Evolutionary conservation across 2,329 filamentous ascomycete genomes (phyloP).

Genomic region (Calonectria pauciramosa): DNA sequence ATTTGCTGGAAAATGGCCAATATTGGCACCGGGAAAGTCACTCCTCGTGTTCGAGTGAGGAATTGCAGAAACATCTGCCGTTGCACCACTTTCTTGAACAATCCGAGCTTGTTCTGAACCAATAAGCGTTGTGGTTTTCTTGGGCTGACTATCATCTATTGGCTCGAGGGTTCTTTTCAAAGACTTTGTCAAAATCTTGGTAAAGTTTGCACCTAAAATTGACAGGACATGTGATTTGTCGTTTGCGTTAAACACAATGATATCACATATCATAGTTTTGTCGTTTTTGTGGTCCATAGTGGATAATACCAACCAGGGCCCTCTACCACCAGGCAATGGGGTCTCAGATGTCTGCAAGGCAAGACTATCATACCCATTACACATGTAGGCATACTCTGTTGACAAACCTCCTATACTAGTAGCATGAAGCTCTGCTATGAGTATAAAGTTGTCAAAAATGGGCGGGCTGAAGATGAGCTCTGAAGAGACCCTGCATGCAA

Average conservation of each 20-base stretch:
- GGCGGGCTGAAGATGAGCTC: not conserved
- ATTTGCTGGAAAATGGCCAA: too few species aligned
- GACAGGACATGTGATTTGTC: not conserved
- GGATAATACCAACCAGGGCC: not conserved
- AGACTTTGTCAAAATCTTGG: not conserved
- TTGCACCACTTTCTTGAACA: too few species aligned
- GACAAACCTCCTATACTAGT: not conserved
- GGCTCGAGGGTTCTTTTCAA: not conserved
- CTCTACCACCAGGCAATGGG: not conserved
- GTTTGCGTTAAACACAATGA: not conserved
- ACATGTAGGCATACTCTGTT: not conserved
- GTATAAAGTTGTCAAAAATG: not conserved
- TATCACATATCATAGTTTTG: not conserved
- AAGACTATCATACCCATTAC: not conserved
- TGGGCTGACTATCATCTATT: not conserved
- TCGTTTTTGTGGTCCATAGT: not conserved
- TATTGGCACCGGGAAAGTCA: too few species aligned
- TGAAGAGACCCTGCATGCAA: not conserved
- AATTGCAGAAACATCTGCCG: not conserved
- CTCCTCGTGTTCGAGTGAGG: too few species aligned
- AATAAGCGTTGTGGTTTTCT: not conserved
- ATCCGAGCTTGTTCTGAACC: too few species aligned
- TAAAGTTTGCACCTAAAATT: not conserved
- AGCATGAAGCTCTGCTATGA: not conserved
- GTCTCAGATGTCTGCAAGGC: not conserved